Conservation (phyloP, 2,329 filamentous ascomycete species). For the Akanthomyces lecanii region DNA sequence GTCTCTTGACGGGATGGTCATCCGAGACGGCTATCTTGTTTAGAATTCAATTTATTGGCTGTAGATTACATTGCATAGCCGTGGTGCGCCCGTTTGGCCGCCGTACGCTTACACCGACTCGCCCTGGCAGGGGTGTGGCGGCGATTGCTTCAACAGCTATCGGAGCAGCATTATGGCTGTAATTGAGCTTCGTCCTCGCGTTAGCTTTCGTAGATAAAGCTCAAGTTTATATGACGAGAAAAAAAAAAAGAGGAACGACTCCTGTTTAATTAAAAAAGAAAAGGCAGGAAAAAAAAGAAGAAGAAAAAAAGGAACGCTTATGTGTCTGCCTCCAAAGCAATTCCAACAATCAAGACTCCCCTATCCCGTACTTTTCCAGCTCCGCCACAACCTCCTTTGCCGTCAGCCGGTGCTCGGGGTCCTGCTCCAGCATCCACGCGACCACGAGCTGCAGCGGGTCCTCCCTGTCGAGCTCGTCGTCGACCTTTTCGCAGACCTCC, state of each 20-base stretch:
- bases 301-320: background rate
- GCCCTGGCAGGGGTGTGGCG: background rate
- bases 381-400: background rate
- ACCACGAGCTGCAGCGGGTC: slow-evolving; percentile 1
- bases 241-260: too few relatives aligned
- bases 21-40: background rate
- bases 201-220: too few relatives aligned
- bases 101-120: slow-evolving; percentile 11
- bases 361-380: background rate
- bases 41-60: background rate
- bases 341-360: background rate
- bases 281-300: too few relatives aligned
- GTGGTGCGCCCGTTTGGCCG: background rate
- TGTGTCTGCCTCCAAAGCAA: background rate
- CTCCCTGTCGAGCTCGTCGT: background rate
- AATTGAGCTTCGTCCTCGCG: background rate
- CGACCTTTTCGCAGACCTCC: background rate
- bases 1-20: background rate
- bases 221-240: too few relatives aligned
- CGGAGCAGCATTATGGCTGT: background rate
- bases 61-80: slow-evolving; percentile 7
- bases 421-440: slow-evolving; percentile 3
- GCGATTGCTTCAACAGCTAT: background rate
- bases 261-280: too few relatives aligned
- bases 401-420: background rate